Base-by-base conservation (phyloP, 2,329 filamentous ascomycete species). In the Albifimbria verrucaria region DNA sequence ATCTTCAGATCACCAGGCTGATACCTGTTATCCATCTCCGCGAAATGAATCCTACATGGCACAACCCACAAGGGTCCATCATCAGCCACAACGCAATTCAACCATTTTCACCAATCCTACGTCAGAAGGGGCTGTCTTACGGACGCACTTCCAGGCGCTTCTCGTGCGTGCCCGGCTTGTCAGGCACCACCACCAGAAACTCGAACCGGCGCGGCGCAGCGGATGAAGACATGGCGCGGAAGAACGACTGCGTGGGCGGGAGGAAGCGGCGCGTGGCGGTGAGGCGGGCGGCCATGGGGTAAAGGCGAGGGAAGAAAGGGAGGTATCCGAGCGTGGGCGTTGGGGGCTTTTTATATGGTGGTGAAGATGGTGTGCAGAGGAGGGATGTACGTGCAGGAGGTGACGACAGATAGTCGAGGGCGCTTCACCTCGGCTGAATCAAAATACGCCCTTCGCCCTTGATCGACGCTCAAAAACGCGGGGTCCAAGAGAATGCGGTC, bases 131-230 rank as follows among this genome's bases (percentile, higher is more conserved):
- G 2, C 18, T 9, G 2, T 9, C 80, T 61, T 67, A 86, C 83
- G 75, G 68, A 57, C 83, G 76, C 45, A 85, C 77, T 59, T 83
- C 80, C 23, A 89, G 71, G 51, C 87, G 77, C 76, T 87, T 87
- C 58, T 77, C 77, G 54, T 79, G 71, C 20, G 70, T 75, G 41
- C 80, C 83, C 2, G 84, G 79, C 68, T 84, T 81, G 68, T 90
- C 87, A 12, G 85, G 87, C 36, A 89, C 65, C 53, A 90, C 76
- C 61, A 87, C 85, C 36, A 91, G 79, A 76, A 85, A 91, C 68
- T 89, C 85, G 55, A 73, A 79, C 65, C 79, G 80, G 36, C 59
- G 62, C 25, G 25, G 28, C 4, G 48, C 50, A 12, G 50, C 45
- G 22, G 58, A 44, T 26, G 68, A 56, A 23, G 62, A 56, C 68